These are phyloP conservation scores for Hypomontagnella submonticulosa DNA, from an alignment of 495 filamentous ascomycete species.

Conservation along the genomic window DNA sequence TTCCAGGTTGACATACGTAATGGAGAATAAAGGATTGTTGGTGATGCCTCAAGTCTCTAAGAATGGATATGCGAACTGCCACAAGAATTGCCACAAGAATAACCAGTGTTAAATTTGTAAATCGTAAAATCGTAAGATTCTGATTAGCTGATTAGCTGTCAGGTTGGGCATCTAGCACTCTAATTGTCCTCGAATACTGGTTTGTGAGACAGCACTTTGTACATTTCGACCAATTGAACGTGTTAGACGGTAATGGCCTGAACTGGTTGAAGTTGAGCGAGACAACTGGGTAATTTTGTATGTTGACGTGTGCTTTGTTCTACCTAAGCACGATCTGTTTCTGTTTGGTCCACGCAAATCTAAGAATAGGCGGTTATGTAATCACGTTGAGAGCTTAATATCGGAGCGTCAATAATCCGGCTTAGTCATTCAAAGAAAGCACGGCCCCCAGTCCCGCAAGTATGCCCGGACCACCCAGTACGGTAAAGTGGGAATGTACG, in stretches of 20 bases:
- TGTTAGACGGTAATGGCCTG: slow-evolving; percentile 4
- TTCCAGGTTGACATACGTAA: slow-evolving; percentile 18
- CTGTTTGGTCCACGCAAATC: too few species aligned
- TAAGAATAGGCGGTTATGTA: slow-evolving; percentile 16
- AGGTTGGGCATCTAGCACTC: background rate
- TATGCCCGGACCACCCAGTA: slow-evolving; percentile 11
- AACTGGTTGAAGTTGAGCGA: slow-evolving; percentile 5
- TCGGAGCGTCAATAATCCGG: slow-evolving; percentile 1
- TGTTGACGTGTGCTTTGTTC: slow-evolving; percentile 26
- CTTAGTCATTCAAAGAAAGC: too few species aligned
- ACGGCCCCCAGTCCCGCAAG: too few species aligned
- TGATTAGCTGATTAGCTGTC: slow-evolving; percentile 3
- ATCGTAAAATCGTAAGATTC: background rate
- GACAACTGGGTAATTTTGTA: background rate
- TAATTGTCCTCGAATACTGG: background rate
- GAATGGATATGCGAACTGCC: slow-evolving; percentile 5
- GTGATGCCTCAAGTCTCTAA: background rate
- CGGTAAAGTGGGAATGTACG: slow-evolving; percentile 7
- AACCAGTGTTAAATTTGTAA: slow-evolving; percentile 3
- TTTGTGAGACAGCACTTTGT: slow-evolving; percentile 6
- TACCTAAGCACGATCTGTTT: background rate
- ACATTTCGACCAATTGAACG: background rate
- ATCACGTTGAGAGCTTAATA: background rate
- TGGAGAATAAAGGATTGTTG: slow-evolving; percentile 15
- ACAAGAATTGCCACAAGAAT: background rate